A percentile compares a stretch with the other conserved stretches of the same genome.
These are phyloP conservation scores for Leishmania mexicana DNA, from an alignment of 208 protist genomes.

Conservation along the genomic window DNA sequence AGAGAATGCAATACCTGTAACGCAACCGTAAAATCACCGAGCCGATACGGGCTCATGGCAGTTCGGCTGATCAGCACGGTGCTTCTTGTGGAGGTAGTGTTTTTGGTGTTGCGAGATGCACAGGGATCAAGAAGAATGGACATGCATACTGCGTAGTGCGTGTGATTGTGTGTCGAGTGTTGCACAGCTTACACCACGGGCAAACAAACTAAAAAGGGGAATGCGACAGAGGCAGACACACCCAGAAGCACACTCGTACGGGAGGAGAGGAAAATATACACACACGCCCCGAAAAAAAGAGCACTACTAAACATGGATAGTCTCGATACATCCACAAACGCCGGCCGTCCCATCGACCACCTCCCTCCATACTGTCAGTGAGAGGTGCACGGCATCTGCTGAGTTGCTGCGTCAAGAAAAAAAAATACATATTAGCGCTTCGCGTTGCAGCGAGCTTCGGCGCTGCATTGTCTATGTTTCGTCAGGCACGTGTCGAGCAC, in stretches of 20 bases:
- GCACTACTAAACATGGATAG: conserved; percentile 1
- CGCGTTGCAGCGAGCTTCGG: background rate
- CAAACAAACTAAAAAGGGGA: background rate
- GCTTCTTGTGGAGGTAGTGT: background rate
- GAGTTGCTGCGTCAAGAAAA: background rate
- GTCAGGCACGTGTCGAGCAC: background rate
- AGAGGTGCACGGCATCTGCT: background rate
- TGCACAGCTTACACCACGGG: background rate
- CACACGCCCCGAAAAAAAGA: background rate
- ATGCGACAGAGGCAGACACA: background rate
- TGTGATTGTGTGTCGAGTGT: background rate
- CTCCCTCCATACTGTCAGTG: background rate
- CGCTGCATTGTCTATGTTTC: background rate
- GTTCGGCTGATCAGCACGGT: background rate
- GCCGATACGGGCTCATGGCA: background rate
- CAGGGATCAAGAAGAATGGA: background rate
- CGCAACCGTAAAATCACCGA: background rate
- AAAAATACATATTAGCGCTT: background rate
- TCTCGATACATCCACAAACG: background rate
- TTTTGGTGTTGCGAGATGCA: background rate
- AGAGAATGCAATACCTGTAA: background rate
- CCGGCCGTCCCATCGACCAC: background rate
- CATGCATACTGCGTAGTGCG: background rate
- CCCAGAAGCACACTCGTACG: background rate
- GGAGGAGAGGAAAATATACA: background rate